Conservation (phyloP, 139 green algal genomes). For the Deuterostichococcus epilithicus region DNA sequence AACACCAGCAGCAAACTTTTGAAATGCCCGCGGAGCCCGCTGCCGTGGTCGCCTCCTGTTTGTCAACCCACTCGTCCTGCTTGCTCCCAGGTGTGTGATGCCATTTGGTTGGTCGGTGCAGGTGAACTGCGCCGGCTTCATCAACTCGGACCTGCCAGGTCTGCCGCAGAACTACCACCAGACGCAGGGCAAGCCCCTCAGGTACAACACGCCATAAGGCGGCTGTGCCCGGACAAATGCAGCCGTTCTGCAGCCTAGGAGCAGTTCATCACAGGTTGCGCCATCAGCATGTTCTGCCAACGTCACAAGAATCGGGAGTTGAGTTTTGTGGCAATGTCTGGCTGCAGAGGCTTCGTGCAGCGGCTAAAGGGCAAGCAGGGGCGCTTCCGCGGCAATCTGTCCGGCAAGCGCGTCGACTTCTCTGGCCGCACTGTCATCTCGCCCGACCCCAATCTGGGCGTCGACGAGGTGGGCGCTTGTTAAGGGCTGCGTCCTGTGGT, state of each 20-base stretch:
- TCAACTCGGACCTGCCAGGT: conserved; percentile 94
- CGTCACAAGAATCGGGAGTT: not conserved
- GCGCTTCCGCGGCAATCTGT: conserved; percentile 95
- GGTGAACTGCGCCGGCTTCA: conserved; percentile 72
- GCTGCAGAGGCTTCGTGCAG: conserved; percentile 90
- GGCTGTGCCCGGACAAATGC: no score
- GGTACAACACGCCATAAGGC: no score
- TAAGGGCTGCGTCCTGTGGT: not conserved
- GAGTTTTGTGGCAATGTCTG: not conserved
- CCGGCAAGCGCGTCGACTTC: conserved; percentile 97
- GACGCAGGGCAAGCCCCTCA: conserved; percentile 66
- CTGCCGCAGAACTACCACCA: conserved; percentile 61
- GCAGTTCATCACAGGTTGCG: not conserved
- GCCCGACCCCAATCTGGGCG: conserved; percentile 94
- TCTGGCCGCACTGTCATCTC: conserved; percentile 94
- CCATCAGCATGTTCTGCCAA: not conserved
- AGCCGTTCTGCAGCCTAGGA: not conserved
- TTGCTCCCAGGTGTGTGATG: not conserved
- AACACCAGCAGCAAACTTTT: no score
- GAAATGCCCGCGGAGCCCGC: no score
- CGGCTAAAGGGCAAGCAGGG: conserved; percentile 98
- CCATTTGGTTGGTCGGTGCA: conserved; percentile 7
- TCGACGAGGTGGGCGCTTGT: conserved; percentile 57
- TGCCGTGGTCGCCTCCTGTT: no score
- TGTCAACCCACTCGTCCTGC: no score